Base-by-base conservation (phyloP, 2,329 filamentous ascomycete species). In the Trichoderma lentiforme region DNA sequence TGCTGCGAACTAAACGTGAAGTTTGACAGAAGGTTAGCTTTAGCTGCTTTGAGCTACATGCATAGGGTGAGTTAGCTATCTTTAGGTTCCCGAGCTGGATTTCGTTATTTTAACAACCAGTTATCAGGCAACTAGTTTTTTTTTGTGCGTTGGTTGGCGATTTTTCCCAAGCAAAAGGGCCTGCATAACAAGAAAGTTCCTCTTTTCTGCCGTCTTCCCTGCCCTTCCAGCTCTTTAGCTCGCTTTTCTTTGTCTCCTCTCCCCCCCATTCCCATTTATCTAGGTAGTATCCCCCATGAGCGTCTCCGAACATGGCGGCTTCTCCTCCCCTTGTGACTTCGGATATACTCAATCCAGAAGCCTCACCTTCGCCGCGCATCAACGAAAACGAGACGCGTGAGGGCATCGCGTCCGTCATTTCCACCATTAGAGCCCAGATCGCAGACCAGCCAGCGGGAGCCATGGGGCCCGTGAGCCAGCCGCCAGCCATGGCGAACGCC, bases 311-410 rank as follows among this genome's bases (percentile, higher is more conserved):
- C 26, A 70, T 70, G 68, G 43, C 47, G 21, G 61, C 69, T 8
- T 36, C 61, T 28, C 60, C 69, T 66, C 36, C 36, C 15, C 43
- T 39, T 51, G 36, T 66, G n/a, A 34, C 21, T 18, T 71, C 69
- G 15, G 69, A 71, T 24, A 21, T 71, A 11, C 34, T 32, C 14
- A 14, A 15, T 26, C 26, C 43, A 24, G 43, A 53, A 63, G 43
- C 24, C 11, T 56, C 43, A n/a, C 43, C 36, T 43, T 36, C 51
- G 51, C 21, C 69, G 21, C 61, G 28, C 61, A 47, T 58, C n/a
- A 34, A 47, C 18, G n/a, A 58, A 18, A 65, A 34, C 11, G 14
- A 58, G 18, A 65, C 69, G 69, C 69, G 69, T 71, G 69, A 65
- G 61, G 61, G 62, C 34, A 58, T 66, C 61, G 61, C 69, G 61